Evolutionary conservation across 495 filamentous ascomycete genomes (phyloP).

Genomic region (Schizothecium vesticola): DNA sequence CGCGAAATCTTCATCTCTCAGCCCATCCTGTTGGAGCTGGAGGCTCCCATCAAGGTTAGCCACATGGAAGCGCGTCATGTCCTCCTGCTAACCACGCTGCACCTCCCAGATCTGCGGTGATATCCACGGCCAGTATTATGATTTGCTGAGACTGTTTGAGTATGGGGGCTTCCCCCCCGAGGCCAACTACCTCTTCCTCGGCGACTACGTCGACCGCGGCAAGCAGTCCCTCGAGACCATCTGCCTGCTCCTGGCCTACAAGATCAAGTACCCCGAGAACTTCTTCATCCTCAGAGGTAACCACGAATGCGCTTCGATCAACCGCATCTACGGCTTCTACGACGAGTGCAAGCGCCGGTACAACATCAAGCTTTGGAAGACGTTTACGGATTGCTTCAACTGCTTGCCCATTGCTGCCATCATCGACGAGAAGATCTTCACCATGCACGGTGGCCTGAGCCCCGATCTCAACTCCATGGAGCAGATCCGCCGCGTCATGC

Average conservation of each 20-base stretch:
- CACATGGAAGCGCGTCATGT: background rate
- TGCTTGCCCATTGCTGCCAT: conserved; percentile 99
- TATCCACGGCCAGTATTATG: conserved; percentile 99
- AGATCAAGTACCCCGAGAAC: conserved; percentile 99
- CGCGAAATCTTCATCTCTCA: conserved; percentile 99
- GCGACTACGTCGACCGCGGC: conserved; percentile 97
- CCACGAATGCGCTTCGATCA: conserved; percentile 99
- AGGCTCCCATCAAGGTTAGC: conserved; percentile 93
- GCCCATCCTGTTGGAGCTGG: conserved; percentile 93
- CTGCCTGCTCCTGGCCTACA: conserved; percentile 96
- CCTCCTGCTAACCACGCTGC: conserved; percentile 14
- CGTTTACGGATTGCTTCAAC: conserved; percentile 99
- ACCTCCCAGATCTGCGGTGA: conserved; percentile 86
- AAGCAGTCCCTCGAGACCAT: conserved; percentile 99
- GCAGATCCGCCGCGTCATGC: conserved; percentile 98
- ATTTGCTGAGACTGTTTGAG: conserved; percentile 94
- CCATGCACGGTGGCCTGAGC: conserved; percentile 97
- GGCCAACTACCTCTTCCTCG: conserved; percentile 98
- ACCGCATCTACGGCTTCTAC: conserved; percentile 99
- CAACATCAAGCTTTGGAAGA: conserved; percentile 99
- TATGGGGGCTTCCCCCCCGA: conserved; percentile 98
- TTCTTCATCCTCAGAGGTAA: conserved; percentile 98
- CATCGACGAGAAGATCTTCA: conserved; percentile 99
- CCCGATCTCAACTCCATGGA: conserved; percentile 99
- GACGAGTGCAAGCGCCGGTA: conserved; percentile 99